Evolutionary conservation across 192 early-diverging fungal species (phyloP).

Genomic region (Backusella australiensis): DNA sequence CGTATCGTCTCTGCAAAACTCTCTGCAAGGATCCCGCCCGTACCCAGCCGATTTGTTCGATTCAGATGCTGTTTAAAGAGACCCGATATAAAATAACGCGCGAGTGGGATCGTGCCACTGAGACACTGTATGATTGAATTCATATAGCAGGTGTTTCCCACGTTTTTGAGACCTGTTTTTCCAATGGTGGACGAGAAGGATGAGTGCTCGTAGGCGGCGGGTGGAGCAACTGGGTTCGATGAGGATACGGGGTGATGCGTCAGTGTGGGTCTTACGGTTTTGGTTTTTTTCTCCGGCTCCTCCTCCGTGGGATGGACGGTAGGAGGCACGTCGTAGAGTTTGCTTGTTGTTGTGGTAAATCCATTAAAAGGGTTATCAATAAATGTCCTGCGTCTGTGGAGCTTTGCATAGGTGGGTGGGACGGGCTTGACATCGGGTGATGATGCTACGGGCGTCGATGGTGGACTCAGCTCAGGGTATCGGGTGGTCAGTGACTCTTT

Average conservation of each 20-base stretch:
- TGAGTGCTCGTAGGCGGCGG: slow-evolving; percentile 29
- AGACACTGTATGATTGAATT: slow-evolving; percentile 82
- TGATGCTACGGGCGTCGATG: neutral
- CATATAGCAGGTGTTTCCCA: slow-evolving; percentile 88
- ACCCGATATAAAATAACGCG: slow-evolving; percentile 66
- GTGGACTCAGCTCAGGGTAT: slow-evolving; percentile 8
- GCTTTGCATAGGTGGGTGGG: neutral
- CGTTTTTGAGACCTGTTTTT: slow-evolving; percentile 70
- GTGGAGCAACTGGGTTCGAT: neutral
- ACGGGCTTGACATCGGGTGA: neutral
- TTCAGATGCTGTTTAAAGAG: slow-evolving; percentile 63
- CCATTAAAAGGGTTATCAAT: slow-evolving; percentile 57
- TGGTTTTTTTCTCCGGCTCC: neutral
- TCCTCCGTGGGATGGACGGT: slow-evolving; percentile 28
- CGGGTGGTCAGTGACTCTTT: slow-evolving; percentile 6
- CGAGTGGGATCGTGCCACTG: slow-evolving; percentile 66
- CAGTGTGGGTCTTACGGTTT: neutral
- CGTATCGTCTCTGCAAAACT: slow-evolving; percentile 77
- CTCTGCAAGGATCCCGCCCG: slow-evolving; percentile 69
- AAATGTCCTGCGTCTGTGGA: slow-evolving; percentile 49
- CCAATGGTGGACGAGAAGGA: slow-evolving; percentile 51
- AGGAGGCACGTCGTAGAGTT: slow-evolving; percentile 31
- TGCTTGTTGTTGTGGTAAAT: slow-evolving; percentile 40
- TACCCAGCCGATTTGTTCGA: slow-evolving; percentile 63
- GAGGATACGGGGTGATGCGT: neutral